These are phyloP conservation scores for Flueggea neowawraea DNA, from an alignment of 441 rosid species.

Conservation along the genomic window DNA sequence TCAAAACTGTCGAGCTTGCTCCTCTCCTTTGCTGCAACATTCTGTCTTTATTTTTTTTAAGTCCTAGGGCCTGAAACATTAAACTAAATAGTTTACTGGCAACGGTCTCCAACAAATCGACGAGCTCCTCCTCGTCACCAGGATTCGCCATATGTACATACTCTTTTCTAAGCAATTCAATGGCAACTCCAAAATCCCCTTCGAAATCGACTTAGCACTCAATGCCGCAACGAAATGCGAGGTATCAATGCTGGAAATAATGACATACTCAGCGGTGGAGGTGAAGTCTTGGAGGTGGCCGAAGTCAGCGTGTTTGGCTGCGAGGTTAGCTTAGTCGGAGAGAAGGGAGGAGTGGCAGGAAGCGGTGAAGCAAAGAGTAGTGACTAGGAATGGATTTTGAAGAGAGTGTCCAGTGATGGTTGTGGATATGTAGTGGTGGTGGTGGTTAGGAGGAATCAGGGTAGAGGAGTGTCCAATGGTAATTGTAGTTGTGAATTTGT, in stretches of 20 bases:
- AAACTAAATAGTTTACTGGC: slow-evolving; percentile 39
- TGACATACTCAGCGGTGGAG: slow-evolving; percentile 46
- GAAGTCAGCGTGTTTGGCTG: slow-evolving; percentile 65
- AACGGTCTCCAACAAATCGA: slow-evolving; percentile 69
- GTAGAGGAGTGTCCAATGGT: too few species aligned
- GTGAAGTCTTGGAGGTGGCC: slow-evolving; percentile 69
- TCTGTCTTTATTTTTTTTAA: too few species aligned
- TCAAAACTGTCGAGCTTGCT: too few species aligned
- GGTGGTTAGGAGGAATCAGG: too few species aligned
- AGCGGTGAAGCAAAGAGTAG: slow-evolving; percentile 24
- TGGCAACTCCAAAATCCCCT: slow-evolving; percentile 39
- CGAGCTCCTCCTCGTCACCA: slow-evolving; percentile 45
- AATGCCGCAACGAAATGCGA: slow-evolving; percentile 46
- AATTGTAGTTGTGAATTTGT: slow-evolving; percentile 20
- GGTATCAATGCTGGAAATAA: slow-evolving; percentile 48
- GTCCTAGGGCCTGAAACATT: too few species aligned
- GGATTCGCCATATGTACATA: slow-evolving; percentile 48
- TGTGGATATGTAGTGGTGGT: too few species aligned
- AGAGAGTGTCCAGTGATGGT: slow-evolving; percentile 16
- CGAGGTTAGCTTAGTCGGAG: slow-evolving; percentile 47
- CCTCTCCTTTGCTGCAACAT: too few species aligned
- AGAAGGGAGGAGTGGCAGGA: slow-evolving; percentile 23
- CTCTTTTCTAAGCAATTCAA: slow-evolving; percentile 46
- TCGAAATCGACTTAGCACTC: slow-evolving; percentile 35
- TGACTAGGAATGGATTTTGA: slow-evolving; percentile 22